These are phyloP conservation scores for Pestalotiopsis sp. DNA, from an alignment of 2,329 filamentous ascomycete genomes.

Conservation along the genomic window DNA sequence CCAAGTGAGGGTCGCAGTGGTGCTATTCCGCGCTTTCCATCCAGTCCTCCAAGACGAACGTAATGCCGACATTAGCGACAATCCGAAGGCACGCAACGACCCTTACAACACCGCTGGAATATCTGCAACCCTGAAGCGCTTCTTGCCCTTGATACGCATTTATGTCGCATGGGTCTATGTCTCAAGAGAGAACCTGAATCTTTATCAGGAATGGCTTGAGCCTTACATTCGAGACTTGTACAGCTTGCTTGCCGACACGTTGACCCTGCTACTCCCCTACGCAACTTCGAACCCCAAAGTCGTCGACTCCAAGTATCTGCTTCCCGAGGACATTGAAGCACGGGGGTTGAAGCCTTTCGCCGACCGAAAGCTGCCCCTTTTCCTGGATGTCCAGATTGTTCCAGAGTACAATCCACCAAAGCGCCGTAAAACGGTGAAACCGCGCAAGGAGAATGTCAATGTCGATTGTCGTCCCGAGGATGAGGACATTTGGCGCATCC, in stretches of 20 bases:
- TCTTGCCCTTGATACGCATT: conserved; percentile 53
- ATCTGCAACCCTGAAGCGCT: conserved; percentile 37
- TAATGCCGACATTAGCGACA: conserved; percentile 19
- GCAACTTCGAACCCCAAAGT: conserved; percentile 35
- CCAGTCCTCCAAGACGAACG: conserved; percentile 62
- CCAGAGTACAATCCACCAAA: conserved; percentile 21
- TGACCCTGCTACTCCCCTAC: conserved; percentile 50
- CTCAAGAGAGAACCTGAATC: conserved; percentile 44
- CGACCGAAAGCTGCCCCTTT: conserved; percentile 27
- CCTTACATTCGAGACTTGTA: conserved; percentile 47
- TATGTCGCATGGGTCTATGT: conserved; percentile 55
- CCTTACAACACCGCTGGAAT: conserved; percentile 28
- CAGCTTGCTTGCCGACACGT: conserved; percentile 43
- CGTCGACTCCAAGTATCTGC: conserved; percentile 45
- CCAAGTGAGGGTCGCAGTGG: conserved; percentile 75
- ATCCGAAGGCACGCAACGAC: conserved; percentile 17
- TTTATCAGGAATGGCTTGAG: conserved; percentile 45
- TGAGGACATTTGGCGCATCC: conserved; percentile 45
- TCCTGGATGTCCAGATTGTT: conserved; percentile 23
- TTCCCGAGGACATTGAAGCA: conserved; percentile 46
- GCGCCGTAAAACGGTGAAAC: conserved; percentile 40
- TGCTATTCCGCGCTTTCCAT: conserved; percentile 68
- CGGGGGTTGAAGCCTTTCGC: conserved; percentile 28
- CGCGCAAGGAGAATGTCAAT: conserved; percentile 33
- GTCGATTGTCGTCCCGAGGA: conserved; percentile 31